Evolutionary conservation across 1,284 basidiomycete genomes (phyloP).

Genomic region (Sphaerobolus stellatus): DNA sequence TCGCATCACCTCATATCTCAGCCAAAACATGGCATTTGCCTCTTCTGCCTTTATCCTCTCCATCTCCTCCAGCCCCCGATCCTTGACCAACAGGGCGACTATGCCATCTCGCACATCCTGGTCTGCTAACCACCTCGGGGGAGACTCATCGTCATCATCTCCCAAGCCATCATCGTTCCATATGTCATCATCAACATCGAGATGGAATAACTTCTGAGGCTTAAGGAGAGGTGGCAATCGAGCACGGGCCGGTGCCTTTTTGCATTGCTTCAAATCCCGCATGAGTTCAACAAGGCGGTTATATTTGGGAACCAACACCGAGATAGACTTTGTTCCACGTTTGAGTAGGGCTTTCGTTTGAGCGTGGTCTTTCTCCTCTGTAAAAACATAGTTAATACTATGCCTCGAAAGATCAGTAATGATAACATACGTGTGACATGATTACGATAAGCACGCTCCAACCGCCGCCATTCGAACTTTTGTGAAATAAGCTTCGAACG

Average conservation of each 20-base stretch:
- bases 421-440: too few species aligned
- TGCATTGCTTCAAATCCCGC: background rate
- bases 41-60: too few species aligned
- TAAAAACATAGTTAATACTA: background rate
- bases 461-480: constrained; percentile 14
- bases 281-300: background rate
- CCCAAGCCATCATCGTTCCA: background rate
- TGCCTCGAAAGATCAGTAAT: constrained; percentile 8
- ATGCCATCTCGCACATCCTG: background rate
- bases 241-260: background rate
- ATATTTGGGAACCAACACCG: background rate
- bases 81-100: background rate
- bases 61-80: background rate
- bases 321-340: background rate
- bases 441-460: constrained; percentile 6
- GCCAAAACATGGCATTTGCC: too few species aligned
- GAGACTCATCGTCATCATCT: background rate
- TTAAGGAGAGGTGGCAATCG: background rate
- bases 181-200: background rate
- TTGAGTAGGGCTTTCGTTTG: background rate
- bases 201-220: background rate
- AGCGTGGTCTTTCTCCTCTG: background rate
- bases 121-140: background rate
- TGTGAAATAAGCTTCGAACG: constrained; percentile 4
- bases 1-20: too few species aligned